A percentile compares a stretch with the other conserved stretches of the same genome.
These are phyloP conservation scores for Fomitopsis schrenkii DNA, from an alignment of 1,284 basidiomycete genomes.

Conservation along the genomic window DNA sequence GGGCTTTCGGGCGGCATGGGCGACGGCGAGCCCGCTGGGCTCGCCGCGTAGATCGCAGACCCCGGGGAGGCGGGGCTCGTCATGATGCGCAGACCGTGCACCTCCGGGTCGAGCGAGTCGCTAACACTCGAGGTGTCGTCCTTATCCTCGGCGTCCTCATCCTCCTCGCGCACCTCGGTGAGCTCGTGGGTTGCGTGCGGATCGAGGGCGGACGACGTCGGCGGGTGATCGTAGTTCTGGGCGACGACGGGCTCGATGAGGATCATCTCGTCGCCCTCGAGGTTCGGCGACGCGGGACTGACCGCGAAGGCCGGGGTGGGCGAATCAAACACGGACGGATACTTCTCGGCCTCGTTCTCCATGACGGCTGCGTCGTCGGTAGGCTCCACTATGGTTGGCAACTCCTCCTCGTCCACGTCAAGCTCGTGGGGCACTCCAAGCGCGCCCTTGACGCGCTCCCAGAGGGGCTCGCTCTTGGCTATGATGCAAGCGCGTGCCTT, in stretches of 20 bases:
- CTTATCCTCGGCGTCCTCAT: constrained; percentile 23
- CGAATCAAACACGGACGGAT: constrained; percentile 1
- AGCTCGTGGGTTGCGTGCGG: constrained; percentile 16
- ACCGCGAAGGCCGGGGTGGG: constrained; percentile 14
- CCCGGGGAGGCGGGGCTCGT: constrained; percentile 33
- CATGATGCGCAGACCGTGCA: constrained; percentile 59
- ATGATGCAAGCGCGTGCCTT: constrained; percentile 64
- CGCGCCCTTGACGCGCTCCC: constrained; percentile 78
- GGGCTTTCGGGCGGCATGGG: constrained; percentile 13
- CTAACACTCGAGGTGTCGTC: constrained; percentile 15
- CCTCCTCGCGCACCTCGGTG: constrained; percentile 22
- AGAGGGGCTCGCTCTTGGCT: constrained; percentile 70
- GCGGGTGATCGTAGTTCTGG: constrained; percentile 13
- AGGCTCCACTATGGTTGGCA: constrained; percentile 1
- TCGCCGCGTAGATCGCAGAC: constrained; percentile 1
- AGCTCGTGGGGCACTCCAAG: constrained; percentile 75
- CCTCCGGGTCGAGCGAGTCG: constrained; percentile 19
- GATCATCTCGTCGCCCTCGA: constrained; percentile 21
- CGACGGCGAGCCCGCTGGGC: constrained; percentile 1
- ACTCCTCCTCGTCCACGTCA: constrained; percentile 48
- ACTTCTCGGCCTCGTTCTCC: constrained; percentile 2
- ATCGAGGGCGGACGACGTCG: constrained; percentile 12
- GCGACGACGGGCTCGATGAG: constrained; percentile 29
- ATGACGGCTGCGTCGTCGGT: background rate
- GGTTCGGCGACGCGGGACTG: background rate